These are phyloP conservation scores for Xylaria sp. DNA, from an alignment of 2,329 filamentous ascomycete species.

Conservation along the genomic window DNA sequence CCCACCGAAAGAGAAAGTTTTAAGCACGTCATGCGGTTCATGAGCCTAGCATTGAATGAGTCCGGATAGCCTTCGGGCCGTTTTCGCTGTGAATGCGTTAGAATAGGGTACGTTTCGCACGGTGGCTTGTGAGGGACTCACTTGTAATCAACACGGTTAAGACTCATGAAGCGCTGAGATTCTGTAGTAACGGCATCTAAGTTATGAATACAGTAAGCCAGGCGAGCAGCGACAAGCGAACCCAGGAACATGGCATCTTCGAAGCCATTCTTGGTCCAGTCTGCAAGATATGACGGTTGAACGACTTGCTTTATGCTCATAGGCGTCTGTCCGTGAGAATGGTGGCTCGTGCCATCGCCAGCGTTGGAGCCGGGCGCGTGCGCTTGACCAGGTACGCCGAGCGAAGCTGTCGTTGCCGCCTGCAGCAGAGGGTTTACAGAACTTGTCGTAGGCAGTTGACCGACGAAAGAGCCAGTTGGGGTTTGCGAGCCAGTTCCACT, in stretches of 20 bases:
- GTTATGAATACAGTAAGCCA: conserved; percentile 65
- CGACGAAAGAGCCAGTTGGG: conserved; percentile 69
- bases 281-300: conserved; percentile 83
- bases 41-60: conserved; percentile 26
- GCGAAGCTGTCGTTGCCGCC: conserved; percentile 78
- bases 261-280: conserved; percentile 81
- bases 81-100: conserved; percentile 24
- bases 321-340: conserved; percentile 73
- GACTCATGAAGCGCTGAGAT: conserved; percentile 60
- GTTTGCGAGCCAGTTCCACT: conserved; percentile 90
- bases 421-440: conserved; percentile 88
- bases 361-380: conserved; percentile 49
- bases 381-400: conserved; percentile 50
- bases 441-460: conserved; percentile 54
- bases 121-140: conserved; percentile 42
- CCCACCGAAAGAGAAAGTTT: conserved; percentile 10
- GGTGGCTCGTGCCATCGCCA: conserved; percentile 52
- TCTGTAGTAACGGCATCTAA: conserved; percentile 58
- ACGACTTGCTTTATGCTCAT: conserved; percentile 80
- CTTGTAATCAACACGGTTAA: conserved; percentile 67
- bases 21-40: not conserved
- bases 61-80: conserved; percentile 30
- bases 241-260: conserved; percentile 89
- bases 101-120: not conserved
- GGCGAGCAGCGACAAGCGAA: conserved; percentile 78